Evolutionary conservation across 2,329 filamentous ascomycete species (phyloP).

Genomic region (Colletotrichum sp.): DNA sequence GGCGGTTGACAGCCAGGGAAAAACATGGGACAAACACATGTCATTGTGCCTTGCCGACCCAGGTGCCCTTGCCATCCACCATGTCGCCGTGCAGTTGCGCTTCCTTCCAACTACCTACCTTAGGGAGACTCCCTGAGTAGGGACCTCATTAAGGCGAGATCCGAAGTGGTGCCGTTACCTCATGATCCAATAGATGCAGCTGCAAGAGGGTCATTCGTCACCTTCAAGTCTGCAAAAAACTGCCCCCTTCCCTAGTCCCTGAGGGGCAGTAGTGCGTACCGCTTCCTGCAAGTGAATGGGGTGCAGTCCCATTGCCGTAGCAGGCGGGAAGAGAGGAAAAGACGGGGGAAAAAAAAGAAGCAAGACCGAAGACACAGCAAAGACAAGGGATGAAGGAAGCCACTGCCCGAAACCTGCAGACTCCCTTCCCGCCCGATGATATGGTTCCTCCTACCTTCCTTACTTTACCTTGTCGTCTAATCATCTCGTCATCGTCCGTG

Average conservation of each 20-base stretch:
- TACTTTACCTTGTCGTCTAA: background rate
- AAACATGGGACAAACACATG: constrained; percentile 17
- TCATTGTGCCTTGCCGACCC: constrained; percentile 9
- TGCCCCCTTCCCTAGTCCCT: background rate
- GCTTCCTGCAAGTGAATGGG: background rate
- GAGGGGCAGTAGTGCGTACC: background rate
- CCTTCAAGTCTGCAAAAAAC: background rate
- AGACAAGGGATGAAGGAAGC: background rate
- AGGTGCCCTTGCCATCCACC: background rate
- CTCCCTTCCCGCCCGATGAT: constrained; percentile 15
- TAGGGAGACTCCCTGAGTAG: no score
- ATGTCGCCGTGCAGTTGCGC: background rate
- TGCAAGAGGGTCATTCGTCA: constrained; percentile 18
- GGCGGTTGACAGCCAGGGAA: background rate
- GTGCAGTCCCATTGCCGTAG: background rate
- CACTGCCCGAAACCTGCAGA: constrained; percentile 18
- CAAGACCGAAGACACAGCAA: background rate
- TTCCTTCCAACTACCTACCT: background rate
- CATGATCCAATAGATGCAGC: constrained; percentile 14
- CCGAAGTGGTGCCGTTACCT: background rate
- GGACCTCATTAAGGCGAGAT: background rate
- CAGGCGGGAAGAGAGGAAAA: background rate
- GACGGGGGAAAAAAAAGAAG: background rate
- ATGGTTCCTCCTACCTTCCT: background rate
- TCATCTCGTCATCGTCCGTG: background rate